Evolutionary conservation across 495 filamentous ascomycete genomes (phyloP), one percentile per base, ranked within the genome.

Genomic region (Talaromyces proteolyticus): DNA sequence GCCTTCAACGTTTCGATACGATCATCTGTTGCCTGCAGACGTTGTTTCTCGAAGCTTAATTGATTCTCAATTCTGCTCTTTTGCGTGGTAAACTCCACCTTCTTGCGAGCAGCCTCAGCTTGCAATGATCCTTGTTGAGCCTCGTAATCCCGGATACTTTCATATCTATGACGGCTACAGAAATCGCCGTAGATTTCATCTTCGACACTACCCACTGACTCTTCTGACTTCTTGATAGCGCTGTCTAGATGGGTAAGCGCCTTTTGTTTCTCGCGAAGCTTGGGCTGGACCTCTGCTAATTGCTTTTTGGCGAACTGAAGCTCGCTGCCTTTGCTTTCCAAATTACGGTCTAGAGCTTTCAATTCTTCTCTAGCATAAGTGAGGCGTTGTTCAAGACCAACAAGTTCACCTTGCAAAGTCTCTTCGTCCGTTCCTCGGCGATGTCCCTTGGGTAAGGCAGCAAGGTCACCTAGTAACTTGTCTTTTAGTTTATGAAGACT

Each of bases 91-190:
- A 95, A 97, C 51, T 89, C 85, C 19, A 89, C 80, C 49, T 87
- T 88, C 68, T 91, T 93, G 64, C 91, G 82, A 2, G 85, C 82
- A 36, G 83, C 85, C 58, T 97, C 91, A 64, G 95, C 87, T 58
- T 97, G 91, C 43, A 92, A 62, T 12, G 84, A 88, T 26, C 93
- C 93, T 63, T 97, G 93, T 51, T 94, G 91, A 6, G 84, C 85
- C 64, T 96, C 89, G 58, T 97, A 99, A 29, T 86, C 85, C 18
- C 92, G 88, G 54, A 99, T 95, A 57, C 90, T 85, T 17, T 84
- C 77, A 63, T 93, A 97, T 0, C 89, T 88, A 16, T 96, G 76
- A 23, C 88, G 82, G 58, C 82, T 79, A 72, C 94, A 97, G 72
- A 97, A 99, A 18, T 77, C 77, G 19, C 75, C 75, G 63, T 95